Evolutionary conservation across 495 filamentous ascomycete genomes (phyloP).

Genomic region (Xylaria scruposa): DNA sequence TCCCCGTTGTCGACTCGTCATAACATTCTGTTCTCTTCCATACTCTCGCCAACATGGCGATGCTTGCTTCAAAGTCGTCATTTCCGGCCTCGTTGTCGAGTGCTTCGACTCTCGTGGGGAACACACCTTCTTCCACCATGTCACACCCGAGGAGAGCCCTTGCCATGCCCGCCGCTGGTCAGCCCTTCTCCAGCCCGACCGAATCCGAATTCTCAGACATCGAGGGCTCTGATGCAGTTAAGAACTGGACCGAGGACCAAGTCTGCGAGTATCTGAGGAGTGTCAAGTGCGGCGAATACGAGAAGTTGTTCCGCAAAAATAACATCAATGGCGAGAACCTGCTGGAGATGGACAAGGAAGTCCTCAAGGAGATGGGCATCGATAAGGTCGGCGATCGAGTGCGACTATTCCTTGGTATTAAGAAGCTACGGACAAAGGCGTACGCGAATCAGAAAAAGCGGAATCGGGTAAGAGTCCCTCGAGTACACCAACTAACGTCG

Average conservation of each 20-base stretch:
- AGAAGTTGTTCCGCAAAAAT: constrained; percentile 87
- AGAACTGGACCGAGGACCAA: constrained; percentile 87
- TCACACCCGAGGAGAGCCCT: constrained; percentile 61
- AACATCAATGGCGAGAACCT: constrained; percentile 97
- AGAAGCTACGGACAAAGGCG: constrained; percentile 85
- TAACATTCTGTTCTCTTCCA: constrained; percentile 25
- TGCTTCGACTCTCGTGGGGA: constrained; percentile 58
- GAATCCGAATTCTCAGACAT: constrained; percentile 94
- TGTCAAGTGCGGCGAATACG: constrained; percentile 92
- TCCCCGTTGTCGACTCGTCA: constrained; percentile 35
- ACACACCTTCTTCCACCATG: constrained; percentile 60
- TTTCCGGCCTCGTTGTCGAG: constrained; percentile 70
- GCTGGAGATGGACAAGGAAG: constrained; percentile 94
- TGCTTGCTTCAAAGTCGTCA: constrained; percentile 84
- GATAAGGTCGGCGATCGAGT: constrained; percentile 98
- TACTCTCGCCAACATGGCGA: constrained; percentile 63
- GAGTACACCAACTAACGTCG: constrained; percentile 31
- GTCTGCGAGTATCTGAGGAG: constrained; percentile 89
- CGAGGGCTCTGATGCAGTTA: constrained; percentile 59
- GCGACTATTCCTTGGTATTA: constrained; percentile 90
- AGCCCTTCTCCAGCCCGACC: constrained; percentile 82
- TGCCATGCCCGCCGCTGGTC: constrained; percentile 63
- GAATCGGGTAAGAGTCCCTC: constrained; percentile 71
- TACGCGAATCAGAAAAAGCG: constrained; percentile 84
- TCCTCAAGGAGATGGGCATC: constrained; percentile 96